A percentile compares a stretch with the other conserved stretches of the same genome.
Evolutionary conservation across 139 green algal genomes (phyloP).

Genomic region (Desmodesmus armatus): DNA sequence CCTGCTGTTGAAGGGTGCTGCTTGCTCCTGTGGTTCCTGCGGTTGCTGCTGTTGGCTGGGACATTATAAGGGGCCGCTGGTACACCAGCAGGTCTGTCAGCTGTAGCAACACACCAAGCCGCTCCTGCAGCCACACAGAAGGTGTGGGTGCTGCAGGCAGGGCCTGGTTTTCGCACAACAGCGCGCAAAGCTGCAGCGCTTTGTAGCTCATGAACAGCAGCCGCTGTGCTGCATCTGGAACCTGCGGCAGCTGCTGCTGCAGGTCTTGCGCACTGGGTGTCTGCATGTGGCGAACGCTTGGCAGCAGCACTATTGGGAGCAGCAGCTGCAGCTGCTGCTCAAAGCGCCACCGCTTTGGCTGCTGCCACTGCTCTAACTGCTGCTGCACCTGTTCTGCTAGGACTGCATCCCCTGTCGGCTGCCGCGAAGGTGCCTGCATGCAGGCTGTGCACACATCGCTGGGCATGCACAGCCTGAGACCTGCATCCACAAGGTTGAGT

Average conservation of each 20-base stretch:
- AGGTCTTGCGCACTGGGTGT: neutral
- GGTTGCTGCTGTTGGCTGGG: too few relatives aligned
- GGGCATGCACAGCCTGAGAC: neutral
- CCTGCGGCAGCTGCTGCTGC: neutral
- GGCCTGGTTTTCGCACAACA: neutral
- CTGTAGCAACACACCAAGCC: too few relatives aligned
- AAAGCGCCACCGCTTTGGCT: slow-evolving; percentile 58
- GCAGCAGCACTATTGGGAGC: neutral
- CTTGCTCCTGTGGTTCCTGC: too few relatives aligned
- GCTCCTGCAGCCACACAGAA: neutral
- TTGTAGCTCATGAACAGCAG: neutral
- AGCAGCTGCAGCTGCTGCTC: neutral
- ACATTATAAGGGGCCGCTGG: too few relatives aligned
- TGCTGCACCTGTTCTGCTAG: slow-evolving; percentile 62
- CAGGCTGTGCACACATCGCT: neutral
- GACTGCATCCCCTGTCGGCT: slow-evolving; percentile 68
- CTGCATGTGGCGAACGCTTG: neutral
- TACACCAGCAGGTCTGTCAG: too few relatives aligned
- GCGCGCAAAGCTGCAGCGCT: neutral
- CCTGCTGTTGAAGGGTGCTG: too few relatives aligned
- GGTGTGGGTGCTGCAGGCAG: neutral
- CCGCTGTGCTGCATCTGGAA: too few relatives aligned
- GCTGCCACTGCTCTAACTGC: slow-evolving; percentile 64
- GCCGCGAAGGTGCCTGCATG: slow-evolving; percentile 61
- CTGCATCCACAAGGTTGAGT: neutral